A percentile compares a stretch with the other conserved stretches of the same genome.
phyloP scores from a whole-genome alignment of 2,329 filamentous ascomycete genomes.

The Venturia nashicola region DNA sequence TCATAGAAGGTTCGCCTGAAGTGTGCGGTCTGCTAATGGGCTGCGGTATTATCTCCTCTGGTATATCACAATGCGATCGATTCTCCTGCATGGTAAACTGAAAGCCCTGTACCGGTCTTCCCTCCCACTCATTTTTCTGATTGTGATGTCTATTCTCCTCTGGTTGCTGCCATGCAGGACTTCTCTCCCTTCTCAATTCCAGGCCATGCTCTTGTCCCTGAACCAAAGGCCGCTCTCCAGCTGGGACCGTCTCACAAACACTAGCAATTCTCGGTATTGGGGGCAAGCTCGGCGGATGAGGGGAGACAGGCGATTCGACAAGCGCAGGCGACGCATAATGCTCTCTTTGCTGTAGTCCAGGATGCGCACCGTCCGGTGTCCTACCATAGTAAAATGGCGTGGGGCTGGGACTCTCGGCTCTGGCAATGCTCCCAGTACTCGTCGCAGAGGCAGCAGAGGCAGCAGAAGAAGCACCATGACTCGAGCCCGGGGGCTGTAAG shows the following conservation, averaged over 20 bases:
- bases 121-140: neutral
- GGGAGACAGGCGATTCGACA: conserved; percentile 22
- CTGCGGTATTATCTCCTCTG: neutral
- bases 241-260: conserved; percentile 12
- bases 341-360: neutral
- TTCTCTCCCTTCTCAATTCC: neutral
- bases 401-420: neutral
- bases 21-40: conserved; percentile 1
- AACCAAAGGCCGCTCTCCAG: neutral
- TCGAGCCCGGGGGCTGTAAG: conserved; percentile 12
- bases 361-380: neutral
- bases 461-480: conserved; percentile 15
- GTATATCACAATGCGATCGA: neutral
- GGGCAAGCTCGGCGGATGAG: conserved; percentile 25
- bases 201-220: neutral
- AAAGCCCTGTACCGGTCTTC: neutral
- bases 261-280: conserved; percentile 25
- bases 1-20: neutral
- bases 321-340: neutral
- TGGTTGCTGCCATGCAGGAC: neutral
- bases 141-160: neutral
- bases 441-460: conserved; percentile 14
- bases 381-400: neutral
- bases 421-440: neutral
- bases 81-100: neutral